A percentile compares a stretch with the other conserved stretches of the same genome.
These are phyloP conservation scores for Leptographium lundbergii DNA, from an alignment of 2,329 filamentous ascomycete genomes.

Conservation along the genomic window DNA sequence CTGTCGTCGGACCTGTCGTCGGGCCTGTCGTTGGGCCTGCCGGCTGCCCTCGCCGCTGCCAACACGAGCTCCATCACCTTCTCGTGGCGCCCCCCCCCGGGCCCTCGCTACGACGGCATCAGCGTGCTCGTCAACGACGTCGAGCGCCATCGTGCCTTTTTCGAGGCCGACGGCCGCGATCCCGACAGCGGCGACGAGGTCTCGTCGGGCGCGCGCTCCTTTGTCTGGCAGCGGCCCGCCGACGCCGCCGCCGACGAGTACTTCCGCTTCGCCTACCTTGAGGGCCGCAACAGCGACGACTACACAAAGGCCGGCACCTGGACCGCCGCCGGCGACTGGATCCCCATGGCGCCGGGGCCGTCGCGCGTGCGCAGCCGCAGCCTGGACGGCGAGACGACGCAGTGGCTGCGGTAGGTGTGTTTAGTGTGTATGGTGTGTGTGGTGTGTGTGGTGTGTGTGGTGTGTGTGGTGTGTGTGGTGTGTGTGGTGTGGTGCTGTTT, in stretches of 20 bases:
- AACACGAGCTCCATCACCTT: constrained; percentile 55
- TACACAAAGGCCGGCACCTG: constrained; percentile 67
- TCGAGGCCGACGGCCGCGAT: constrained; percentile 30
- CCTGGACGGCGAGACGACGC: constrained; percentile 7
- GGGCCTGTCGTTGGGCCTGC: not conserved
- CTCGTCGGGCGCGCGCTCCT: constrained; percentile 18
- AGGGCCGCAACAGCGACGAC: constrained; percentile 50
- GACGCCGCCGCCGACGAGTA: constrained; percentile 47
- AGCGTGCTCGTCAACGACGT: constrained; percentile 78
- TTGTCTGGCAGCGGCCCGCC: constrained; percentile 48
- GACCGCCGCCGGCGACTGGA: constrained; percentile 52
- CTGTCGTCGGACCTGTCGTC: not conserved
- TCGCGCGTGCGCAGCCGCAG: constrained; percentile 27
- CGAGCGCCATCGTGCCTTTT: constrained; percentile 64
- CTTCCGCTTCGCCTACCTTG: constrained; percentile 65
- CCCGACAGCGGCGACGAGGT: not conserved
- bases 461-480: no score
- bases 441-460: no score
- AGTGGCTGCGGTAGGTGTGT: not conserved
- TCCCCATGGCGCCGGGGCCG: constrained; percentile 49
- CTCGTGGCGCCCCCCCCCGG: constrained; percentile 33
- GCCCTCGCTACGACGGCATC: constrained; percentile 55
- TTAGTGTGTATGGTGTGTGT: no score
- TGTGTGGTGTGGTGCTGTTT: no score
- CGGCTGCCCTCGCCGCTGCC: constrained; percentile 14